These are phyloP conservation scores for Ophiostoma himal-ulmi DNA, from an alignment of 2,329 filamentous ascomycete species.

Conservation along the genomic window DNA sequence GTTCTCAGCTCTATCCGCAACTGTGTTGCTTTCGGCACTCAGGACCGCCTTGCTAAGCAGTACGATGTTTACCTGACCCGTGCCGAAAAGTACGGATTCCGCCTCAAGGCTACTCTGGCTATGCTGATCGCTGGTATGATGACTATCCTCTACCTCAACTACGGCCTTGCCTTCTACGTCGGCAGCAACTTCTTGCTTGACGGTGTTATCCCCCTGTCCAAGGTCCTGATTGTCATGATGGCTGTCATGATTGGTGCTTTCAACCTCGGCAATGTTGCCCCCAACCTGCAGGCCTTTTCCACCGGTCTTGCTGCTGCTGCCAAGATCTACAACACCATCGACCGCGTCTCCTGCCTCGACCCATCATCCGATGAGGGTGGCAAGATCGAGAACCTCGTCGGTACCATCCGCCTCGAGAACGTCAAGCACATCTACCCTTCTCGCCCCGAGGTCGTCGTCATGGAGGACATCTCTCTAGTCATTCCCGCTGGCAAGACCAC, in stretches of 20 bases:
- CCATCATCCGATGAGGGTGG: slow-evolving; percentile 65
- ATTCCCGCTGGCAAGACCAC: slow-evolving; percentile 89
- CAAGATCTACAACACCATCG: slow-evolving; percentile 93
- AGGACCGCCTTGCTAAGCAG: slow-evolving; percentile 80
- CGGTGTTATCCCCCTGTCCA: slow-evolving; percentile 59
- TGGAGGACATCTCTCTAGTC: slow-evolving; percentile 71
- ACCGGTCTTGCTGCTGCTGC: slow-evolving; percentile 74
- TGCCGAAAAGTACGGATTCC: slow-evolving; percentile 71
- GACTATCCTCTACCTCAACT: slow-evolving; percentile 77
- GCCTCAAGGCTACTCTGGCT: slow-evolving; percentile 65
- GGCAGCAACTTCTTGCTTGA: slow-evolving; percentile 68
- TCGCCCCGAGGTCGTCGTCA: slow-evolving; percentile 80
- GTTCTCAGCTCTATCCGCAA: slow-evolving; percentile 91
- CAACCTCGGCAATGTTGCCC: slow-evolving; percentile 78
- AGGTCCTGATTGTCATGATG: slow-evolving; percentile 80
- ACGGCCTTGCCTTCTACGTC: slow-evolving; percentile 83
- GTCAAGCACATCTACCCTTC: slow-evolving; percentile 94
- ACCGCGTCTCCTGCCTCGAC: slow-evolving; percentile 78
- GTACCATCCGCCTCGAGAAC: slow-evolving; percentile 71
- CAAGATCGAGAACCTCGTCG: slow-evolving; percentile 65
- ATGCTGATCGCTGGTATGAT: slow-evolving; percentile 82
- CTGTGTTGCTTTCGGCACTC: slow-evolving; percentile 85
- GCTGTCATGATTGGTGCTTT: slow-evolving; percentile 91
- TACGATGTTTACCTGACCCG: slow-evolving; percentile 70
- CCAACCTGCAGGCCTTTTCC: slow-evolving; percentile 80